Evolutionary conservation across 495 filamentous ascomycete species (phyloP), one percentile per base, ranked within the genome.

Genomic region (Aspergillus haitiensis): DNA sequence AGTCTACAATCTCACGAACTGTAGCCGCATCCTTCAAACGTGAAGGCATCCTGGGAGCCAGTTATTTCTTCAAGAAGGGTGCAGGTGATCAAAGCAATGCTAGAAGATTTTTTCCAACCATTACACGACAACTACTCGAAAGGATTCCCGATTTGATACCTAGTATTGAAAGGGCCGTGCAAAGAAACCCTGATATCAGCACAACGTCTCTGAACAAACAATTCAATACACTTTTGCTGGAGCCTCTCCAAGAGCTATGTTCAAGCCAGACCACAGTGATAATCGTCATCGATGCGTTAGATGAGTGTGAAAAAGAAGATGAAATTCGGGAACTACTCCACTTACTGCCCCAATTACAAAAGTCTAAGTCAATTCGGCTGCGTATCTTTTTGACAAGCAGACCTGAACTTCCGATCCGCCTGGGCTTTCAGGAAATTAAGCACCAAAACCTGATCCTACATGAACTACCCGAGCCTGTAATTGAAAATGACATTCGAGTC

Each of bases 231-330:
- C 75, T 83, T 5, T 57, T 82, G 58, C 51, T 77, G n/a, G 16
- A 71, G 31, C 75, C 78, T 15, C 59, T 81, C 15, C 33, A 3
- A 27, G 21, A 27, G 21, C 21, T 50, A 7, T 27, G 16, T 11
- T 58, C 31, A 34, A 15, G 11, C 4, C 4, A 2, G 10, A 0
- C 49, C 7, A 56, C 47, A 8, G n/a, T 74, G 5, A 16, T 72
- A 2, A 62, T 80, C n/a, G 71, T 81, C 2, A 62, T 82, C 32
- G 79, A 82, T 66, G 80, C 80, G 39, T 65, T 82, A 12, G 80
- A 80, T 58, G 78, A 81, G 53, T 83, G 79, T 55, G 76, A 73
- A 0, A 27, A 58, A 0, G 74, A 78, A 3, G 37, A 70, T 6
- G 70, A 78, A 8, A 67, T 82, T 32, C 67, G 31, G 15, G 1